Evolutionary conservation across 208 protist genomes (phyloP).

Genomic region (Histomonas meleagridis): DNA sequence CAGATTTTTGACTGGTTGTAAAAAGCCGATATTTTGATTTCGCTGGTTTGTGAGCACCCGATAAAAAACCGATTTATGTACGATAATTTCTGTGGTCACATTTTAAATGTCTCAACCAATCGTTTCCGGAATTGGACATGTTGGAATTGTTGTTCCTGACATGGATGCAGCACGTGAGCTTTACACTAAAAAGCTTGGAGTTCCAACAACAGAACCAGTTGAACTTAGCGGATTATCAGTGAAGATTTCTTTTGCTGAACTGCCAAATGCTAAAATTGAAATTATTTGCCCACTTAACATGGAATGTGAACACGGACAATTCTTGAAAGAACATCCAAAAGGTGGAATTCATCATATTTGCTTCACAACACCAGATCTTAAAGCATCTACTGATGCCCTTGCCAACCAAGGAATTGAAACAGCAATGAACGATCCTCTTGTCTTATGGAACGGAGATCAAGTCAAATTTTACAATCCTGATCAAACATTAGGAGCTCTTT

Average conservation of each 20-base stretch:
- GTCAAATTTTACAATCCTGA: conserved; percentile 16
- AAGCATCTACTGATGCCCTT: background rate
- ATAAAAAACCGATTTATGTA: too few species aligned
- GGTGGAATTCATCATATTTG: conserved; percentile 14
- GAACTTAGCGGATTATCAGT: background rate
- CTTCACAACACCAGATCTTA: background rate
- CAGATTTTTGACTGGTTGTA: too few species aligned
- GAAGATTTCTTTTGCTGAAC: background rate
- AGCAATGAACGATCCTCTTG: background rate
- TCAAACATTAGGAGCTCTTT: background rate
- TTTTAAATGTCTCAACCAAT: background rate
- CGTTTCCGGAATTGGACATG: background rate
- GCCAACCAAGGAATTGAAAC: background rate
- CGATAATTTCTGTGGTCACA: too few species aligned
- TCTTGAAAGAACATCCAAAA: conserved; percentile 8
- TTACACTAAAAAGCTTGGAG: background rate
- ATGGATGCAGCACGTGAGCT: background rate
- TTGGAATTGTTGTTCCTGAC: background rate
- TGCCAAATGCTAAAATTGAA: background rate
- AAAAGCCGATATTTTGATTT: too few species aligned
- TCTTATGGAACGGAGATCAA: background rate
- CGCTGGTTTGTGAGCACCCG: too few species aligned
- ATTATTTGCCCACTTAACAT: background rate
- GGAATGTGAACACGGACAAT: background rate
- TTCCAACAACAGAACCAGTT: background rate